Evolutionary conservation across 208 protist genomes (phyloP).

Genomic region (Naegleria lovaniensis): DNA sequence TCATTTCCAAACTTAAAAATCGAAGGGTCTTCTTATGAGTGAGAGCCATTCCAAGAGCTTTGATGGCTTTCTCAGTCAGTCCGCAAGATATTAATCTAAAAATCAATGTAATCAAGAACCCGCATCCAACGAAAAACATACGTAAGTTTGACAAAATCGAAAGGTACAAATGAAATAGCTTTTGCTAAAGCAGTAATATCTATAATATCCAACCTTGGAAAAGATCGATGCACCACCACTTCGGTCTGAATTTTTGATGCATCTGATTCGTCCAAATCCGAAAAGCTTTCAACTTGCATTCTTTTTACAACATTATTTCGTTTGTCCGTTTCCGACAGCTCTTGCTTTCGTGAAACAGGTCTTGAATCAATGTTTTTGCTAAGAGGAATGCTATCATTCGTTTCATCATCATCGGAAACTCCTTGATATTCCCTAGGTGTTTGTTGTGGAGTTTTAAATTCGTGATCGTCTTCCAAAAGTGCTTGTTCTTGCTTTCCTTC

Average conservation of each 20-base stretch:
- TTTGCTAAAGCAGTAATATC: neutral
- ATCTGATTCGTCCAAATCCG: neutral
- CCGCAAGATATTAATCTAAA: slow-evolving; percentile 1
- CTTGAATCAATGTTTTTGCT: no score
- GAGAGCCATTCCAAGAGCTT: neutral
- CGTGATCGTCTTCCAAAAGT: neutral
- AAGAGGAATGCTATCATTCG: neutral
- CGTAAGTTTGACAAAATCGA: neutral
- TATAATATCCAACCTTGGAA: neutral
- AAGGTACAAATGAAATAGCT: neutral
- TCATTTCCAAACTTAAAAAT: slow-evolving; percentile 3
- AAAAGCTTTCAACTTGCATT: neutral
- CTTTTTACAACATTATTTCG: neutral
- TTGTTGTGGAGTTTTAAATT: neutral
- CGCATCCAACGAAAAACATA: neutral
- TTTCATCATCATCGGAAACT: neutral
- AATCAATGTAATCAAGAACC: neutral
- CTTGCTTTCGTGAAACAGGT: neutral
- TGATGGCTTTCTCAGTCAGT: neutral
- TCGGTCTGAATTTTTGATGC: neutral
- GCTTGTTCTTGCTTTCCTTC: neutral
- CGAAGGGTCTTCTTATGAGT: neutral
- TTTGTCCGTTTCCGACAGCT: neutral
- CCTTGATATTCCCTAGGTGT: neutral
- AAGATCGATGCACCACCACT: neutral